phyloP scores from a whole-genome alignment of 495 filamentous ascomycete genomes.

The Hypoxylon fuscum region DNA sequence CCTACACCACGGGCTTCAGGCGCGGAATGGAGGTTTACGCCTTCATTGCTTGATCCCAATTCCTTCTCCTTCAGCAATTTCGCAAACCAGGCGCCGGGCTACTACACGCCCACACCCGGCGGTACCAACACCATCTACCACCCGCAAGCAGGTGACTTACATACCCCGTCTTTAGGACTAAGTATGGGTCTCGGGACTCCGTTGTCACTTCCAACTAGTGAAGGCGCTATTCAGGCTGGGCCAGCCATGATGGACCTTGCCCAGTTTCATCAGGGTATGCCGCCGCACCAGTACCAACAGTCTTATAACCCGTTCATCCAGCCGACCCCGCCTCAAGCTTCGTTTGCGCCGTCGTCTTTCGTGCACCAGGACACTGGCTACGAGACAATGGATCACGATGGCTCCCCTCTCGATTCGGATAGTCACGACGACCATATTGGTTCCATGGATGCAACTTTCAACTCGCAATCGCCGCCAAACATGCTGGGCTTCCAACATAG shows the following conservation, averaged over 20 bases:
- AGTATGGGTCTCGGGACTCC: constrained; percentile 80
- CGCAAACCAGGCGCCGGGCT: constrained; percentile 79
- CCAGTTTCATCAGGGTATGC: constrained; percentile 64
- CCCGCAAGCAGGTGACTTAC: constrained; percentile 85
- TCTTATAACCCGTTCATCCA: constrained; percentile 74
- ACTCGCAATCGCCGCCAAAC: constrained; percentile 54
- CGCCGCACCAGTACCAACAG: constrained; percentile 74
- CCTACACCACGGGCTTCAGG: constrained; percentile 78
- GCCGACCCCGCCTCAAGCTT: constrained; percentile 59
- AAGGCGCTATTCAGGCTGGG: constrained; percentile 64
- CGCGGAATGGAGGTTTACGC: constrained; percentile 85
- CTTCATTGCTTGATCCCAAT: constrained; percentile 85
- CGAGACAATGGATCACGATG: constrained; percentile 78
- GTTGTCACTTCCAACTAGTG: constrained; percentile 77
- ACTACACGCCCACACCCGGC: constrained; percentile 89
- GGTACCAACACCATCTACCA: constrained; percentile 86
- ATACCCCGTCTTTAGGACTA: constrained; percentile 76
- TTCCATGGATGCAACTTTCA: constrained; percentile 61
- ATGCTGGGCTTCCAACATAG: constrained; percentile 53
- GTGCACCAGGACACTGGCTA: constrained; percentile 78
- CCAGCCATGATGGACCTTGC: constrained; percentile 64
- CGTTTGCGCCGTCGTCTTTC: constrained; percentile 84
- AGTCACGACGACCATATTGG: constrained; percentile 56
- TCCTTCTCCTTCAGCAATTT: constrained; percentile 81
- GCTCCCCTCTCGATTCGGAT: constrained; percentile 66